Evolutionary conservation across 2,329 filamentous ascomycete genomes (phyloP), one percentile per base, ranked within the genome.

Genomic region (Xylariaceae sp.): DNA sequence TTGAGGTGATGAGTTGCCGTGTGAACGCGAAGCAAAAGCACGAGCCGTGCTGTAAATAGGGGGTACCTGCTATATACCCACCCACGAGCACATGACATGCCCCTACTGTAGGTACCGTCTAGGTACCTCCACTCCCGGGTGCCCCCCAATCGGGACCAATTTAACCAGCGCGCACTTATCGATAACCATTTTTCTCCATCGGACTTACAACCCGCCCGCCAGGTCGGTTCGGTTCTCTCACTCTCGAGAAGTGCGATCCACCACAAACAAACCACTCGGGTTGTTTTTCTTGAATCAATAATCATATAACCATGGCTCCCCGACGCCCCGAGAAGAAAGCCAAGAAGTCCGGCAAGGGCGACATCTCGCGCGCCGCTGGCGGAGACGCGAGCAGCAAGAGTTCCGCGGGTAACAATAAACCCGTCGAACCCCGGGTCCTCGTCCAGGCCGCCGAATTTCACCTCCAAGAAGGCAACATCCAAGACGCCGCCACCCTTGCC

Each of bases 391-490:
- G 2, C 17, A 18, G 17, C 17, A 18, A 18, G 17, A 18, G 17
- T 18, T 18, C 37, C 18, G 63, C 57, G 48, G 52, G 62, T 13
- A 58, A 50, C 56, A 58, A 65, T 5, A 69, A 70, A 42, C 62
- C 69, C 18, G 62, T 71, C n/a, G 63, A 68, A 39, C 68, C 71
- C 42, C 67, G 71, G 30, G 64, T 70, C 51, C 69, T 72, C 48
- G 66, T 73, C 60, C 68, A 69, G 59, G 70, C 70, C 8, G 71
- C 71, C 62, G 71, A 72, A 56, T 65, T 62, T 57, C 71, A 72
- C 56, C 58, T 73, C 4, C 68, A 71, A 50, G 70, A 67, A 44
- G 71, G 70, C 60, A 71, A 71, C 56, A 62, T 69, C 9, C 62
- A 67, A 44, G 70, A 71, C 49, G 71, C 70, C 11, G 60, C 66